A percentile compares a stretch with the other conserved stretches of the same genome.
phyloP scores from a whole-genome alignment of 257 asterid genomes.

The Solanum neorickii region DNA sequence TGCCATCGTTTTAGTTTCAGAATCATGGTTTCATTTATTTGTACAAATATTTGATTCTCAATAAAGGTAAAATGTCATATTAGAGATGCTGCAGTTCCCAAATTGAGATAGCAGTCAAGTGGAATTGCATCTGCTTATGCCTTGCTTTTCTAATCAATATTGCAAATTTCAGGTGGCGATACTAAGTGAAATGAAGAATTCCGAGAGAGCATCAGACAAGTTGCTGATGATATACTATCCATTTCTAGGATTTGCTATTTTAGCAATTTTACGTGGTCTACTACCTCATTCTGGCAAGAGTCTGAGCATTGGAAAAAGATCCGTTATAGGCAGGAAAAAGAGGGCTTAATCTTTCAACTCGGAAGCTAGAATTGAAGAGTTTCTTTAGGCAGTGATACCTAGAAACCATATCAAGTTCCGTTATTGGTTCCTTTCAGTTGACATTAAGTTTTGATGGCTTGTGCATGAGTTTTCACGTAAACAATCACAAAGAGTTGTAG shows the following conservation, averaged over 20 bases:
- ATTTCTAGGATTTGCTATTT: conserved; percentile 43
- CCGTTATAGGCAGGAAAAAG: conserved; percentile 39
- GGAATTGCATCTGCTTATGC: background rate
- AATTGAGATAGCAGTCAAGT: background rate
- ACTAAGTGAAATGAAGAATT: conserved; percentile 44
- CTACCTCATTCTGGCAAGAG: conserved; percentile 32
- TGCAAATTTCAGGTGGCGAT: conserved; percentile 47
- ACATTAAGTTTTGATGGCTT: background rate
- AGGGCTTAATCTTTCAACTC: conserved; percentile 24
- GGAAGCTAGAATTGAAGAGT: background rate
- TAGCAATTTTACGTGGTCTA: conserved; percentile 69
- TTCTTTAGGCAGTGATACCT: background rate
- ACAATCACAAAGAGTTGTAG: background rate
- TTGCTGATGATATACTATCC: conserved; percentile 56
- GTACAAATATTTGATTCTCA: background rate
- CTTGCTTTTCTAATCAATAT: conserved; percentile 1
- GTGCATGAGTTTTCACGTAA: background rate
- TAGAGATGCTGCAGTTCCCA: background rate
- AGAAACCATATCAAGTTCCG: background rate
- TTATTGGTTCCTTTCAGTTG: background rate
- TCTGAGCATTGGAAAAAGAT: conserved; percentile 26
- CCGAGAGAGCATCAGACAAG: conserved; percentile 51
- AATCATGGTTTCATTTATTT: background rate
- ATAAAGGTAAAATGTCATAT: background rate
- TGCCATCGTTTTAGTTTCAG: background rate